A percentile compares a stretch with the other conserved stretches of the same genome.
These are phyloP conservation scores for Candida fluviatilis DNA, from an alignment of 805 yeast species.

Conservation along the genomic window DNA sequence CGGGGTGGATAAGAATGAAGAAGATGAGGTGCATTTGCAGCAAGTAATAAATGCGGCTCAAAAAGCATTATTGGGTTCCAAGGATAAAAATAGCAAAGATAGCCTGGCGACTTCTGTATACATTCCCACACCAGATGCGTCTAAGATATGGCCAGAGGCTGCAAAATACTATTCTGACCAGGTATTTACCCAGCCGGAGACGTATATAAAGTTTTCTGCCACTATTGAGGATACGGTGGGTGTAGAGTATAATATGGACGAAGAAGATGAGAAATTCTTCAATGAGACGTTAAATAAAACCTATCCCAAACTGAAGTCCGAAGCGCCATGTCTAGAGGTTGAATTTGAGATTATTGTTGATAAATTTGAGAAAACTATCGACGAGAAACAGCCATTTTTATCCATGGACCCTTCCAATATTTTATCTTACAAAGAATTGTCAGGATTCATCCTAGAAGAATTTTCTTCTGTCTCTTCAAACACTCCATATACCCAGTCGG, in stretches of 20 bases:
- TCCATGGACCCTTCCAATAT: conserved; percentile 81
- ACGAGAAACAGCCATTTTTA: conserved; percentile 83
- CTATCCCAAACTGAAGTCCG: conserved; percentile 22
- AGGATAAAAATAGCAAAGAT: conserved; percentile 6
- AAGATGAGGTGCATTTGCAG: conserved; percentile 93
- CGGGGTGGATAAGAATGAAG: conserved; percentile 97
- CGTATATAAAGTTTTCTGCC: conserved; percentile 84
- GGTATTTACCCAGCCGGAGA: conserved; percentile 63
- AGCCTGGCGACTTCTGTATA: conserved; percentile 46
- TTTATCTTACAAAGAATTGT: conserved; percentile 64
- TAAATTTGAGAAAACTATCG: conserved; percentile 67
- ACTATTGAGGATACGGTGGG: conserved; percentile 96
- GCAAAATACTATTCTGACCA: conserved; percentile 60
- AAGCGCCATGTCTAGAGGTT: conserved; percentile 54
- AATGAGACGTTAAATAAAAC: conserved; percentile 34
- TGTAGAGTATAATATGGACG: conserved; percentile 85
- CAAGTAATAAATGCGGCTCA: conserved; percentile 82
- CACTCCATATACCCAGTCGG: conserved; percentile 25
- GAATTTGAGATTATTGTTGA: conserved; percentile 82
- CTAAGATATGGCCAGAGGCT: conserved; percentile 76
- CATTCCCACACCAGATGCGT: conserved; percentile 97
- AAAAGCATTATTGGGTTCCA: conserved; percentile 47
- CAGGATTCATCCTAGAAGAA: conserved; percentile 41
- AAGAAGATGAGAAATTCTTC: conserved; percentile 71
- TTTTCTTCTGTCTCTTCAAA: conserved; percentile 12